Base-by-base conservation (phyloP, 768 basidiomycete species). In the Cyclocybe aegerita region DNA sequence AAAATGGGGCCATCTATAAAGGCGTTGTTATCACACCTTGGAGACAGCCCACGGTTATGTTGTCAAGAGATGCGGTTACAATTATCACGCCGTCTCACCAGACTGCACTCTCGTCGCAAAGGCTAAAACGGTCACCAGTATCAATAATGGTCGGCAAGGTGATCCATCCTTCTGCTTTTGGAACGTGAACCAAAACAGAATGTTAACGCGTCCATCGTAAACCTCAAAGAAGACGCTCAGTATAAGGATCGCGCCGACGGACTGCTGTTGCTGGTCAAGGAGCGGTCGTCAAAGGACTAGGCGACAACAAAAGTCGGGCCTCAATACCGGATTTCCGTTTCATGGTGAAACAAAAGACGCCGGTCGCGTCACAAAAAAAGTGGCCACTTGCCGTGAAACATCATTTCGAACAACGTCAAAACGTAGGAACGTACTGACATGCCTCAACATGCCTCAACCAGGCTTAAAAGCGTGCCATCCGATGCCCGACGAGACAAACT, bases 81-180 rank as follows among this genome's bases (percentile, higher is more conserved):
- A 65, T 70, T 73, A 72, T 74, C 70, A 70, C 65, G 61, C 57
- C 59, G 62, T 66, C 60, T 55, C 46, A 49, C 44, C 55, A 63
- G 64, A 63, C 60, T 54, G 62, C 62, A 65, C 65, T 66, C 55
- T 66, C 64, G 74, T 72, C 59, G 72, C 60, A 69, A 70, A 64
- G 65, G 60, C 67, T 56, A 66, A 70, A 67, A 71, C 56, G 61
- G 65, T 63, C 66, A 70, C 56, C 55, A 70, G 65, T 64, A 74
- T 72, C 72, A 72, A 74, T 67, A 66, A 65, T 65, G 64, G 83
- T 85, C 79, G 81, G 79, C 83, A 84, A 83, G 83, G 82, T 57
- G 79, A 85, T 70, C 42, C 56, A 60, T 70, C 59, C 63, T 60
- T 61, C 66, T 69, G 60, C 67, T 59, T 62, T 61, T 45, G 62